Evolutionary conservation across 1,284 basidiomycete species (phyloP), one percentile per base, ranked within the genome.

Genomic region (Ganoderma multipileum): DNA sequence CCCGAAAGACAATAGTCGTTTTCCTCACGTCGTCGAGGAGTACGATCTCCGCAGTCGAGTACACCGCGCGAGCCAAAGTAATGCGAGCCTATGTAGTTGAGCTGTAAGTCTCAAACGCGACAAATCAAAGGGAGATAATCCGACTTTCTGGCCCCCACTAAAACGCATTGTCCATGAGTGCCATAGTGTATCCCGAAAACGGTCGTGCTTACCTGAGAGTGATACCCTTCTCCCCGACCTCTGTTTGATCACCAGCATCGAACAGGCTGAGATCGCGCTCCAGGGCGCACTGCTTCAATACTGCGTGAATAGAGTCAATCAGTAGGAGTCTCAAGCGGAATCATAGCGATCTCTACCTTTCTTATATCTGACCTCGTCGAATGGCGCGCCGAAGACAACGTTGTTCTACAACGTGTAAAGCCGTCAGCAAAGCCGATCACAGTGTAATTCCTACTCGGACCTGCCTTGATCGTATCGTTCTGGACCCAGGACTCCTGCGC

Each of bases 401-500:
- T 85, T 86, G 63, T 82, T 81, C 79, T 82, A 30, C 12, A 5
- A 20, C 30, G 14, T 9, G 6, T 9, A 38, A 33, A 12, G n/a
- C 1, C 5, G 4, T 23, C 11, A 42, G 26, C 12, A 23, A 7
- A 26, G 16, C 14, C 1, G 1, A 5, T 5, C 1, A 2, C 38
- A 3, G 11, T 12, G 50, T 12, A 20, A 23, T 2, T 23, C 4
- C 26, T 64, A 60, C 52, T 28, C 20, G n/a, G 16, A 57, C 75
- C 60, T 64, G 81, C 83, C 69, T 79, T 79, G 67, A 85, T 84
- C 0, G 83, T 86, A 67, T 83, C 84, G 72, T 89, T 90, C 73
- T 86, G 84, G 4, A 91, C 89, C 92, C 92, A 95, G 1, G 90
- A 89, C 74, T 93, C 91, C 76, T 95, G 92, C 0, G 91, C 89